Base-by-base conservation (phyloP, 1,284 basidiomycete genomes). In the Ceratobasidium theobromae region DNA sequence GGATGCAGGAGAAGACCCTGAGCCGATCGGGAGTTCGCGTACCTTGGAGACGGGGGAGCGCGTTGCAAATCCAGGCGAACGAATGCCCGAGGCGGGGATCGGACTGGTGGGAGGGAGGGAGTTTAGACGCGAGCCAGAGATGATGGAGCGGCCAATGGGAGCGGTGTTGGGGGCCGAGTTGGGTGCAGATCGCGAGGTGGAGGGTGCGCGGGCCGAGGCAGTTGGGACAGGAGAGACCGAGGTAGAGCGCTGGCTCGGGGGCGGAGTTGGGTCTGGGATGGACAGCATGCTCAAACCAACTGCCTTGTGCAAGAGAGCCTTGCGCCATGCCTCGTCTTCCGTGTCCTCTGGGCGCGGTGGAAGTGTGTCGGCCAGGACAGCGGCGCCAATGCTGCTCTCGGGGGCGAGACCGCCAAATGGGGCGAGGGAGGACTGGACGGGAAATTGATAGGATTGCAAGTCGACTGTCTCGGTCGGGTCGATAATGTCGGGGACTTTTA, bases 381-480 rank as follows among this genome's bases (percentile, higher is more conserved):
- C 67, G 4, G 69, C 69, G 25, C 65, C 60, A 35, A 70, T 25
- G 33, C 65, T 67, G 8, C 55, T 58, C 30, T 66, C 55, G 14
- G 55, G 53, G 48, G 49, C 65, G 18, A 67, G 41, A 14, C 64
- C 55, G 14, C 66, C 55, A 53, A 58, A 65, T 21, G 46, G 53
- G 8, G 57, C 14, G 12, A 33, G 46, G 16, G 88, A 87, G 32
- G 89, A 82, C 72, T 91, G 88, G 40, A 88, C 82, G 5, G 86
- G 83, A 71, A 91, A 88, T 1, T 86, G 86, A 49, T 70, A 70
- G 14, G 67, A 55, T 14, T 69, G 70, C 21, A 71, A 46, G 48
- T 71, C 70, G 1, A 71, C 69, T 12, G 66, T 64, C 72, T 91
- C 90, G 28, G 89, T 92, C 8, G 89, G 89, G 76, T 92, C 89